Conservation (phyloP, 768 basidiomycete genomes). For the Cantharellus cinnabarinus region DNA sequence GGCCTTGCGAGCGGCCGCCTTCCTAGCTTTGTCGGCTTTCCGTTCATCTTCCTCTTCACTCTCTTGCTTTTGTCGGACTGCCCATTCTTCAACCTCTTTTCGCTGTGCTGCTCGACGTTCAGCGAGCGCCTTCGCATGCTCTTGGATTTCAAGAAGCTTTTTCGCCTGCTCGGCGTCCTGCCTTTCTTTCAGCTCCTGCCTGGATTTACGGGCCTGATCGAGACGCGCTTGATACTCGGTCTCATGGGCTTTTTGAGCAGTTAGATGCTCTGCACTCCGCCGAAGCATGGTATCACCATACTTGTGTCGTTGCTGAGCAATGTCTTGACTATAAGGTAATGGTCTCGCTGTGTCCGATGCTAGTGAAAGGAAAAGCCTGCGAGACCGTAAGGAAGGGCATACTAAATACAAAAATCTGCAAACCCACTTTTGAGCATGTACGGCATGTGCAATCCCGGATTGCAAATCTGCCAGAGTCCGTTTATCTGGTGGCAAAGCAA, state of each 20-base stretch:
- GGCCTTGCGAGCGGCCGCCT: slow-evolving; percentile 19
- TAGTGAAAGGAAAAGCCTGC: slow-evolving; percentile 65
- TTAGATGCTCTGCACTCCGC: slow-evolving; percentile 59
- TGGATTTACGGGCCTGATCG: slow-evolving; percentile 51
- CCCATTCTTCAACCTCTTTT: slow-evolving; percentile 67
- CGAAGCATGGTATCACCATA: slow-evolving; percentile 79
- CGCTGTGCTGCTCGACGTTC: slow-evolving; percentile 55
- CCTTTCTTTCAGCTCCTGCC: slow-evolving; percentile 61
- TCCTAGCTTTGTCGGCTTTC: slow-evolving; percentile 23
- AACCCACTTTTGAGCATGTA: slow-evolving; percentile 70
- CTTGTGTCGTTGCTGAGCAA: slow-evolving; percentile 74
- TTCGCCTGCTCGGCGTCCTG: slow-evolving; percentile 46
- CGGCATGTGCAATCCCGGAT: slow-evolving; percentile 56
- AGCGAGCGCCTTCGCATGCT: slow-evolving; percentile 57
- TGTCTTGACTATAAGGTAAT: slow-evolving; percentile 67
- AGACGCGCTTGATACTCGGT: slow-evolving; percentile 48
- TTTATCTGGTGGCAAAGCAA: slow-evolving; percentile 49
- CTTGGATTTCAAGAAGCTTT: slow-evolving; percentile 25
- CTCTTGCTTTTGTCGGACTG: slow-evolving; percentile 40
- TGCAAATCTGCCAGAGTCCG: slow-evolving; percentile 66
- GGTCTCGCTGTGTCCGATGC: slow-evolving; percentile 46
- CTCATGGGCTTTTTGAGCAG: slow-evolving; percentile 51
- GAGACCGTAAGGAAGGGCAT: slow-evolving; percentile 2
- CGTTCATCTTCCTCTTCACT: slow-evolving; percentile 64
- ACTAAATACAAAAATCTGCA: not conserved